These are phyloP conservation scores for Teunomyces pallodes DNA, from an alignment of 805 yeast genomes.

Conservation along the genomic window DNA sequence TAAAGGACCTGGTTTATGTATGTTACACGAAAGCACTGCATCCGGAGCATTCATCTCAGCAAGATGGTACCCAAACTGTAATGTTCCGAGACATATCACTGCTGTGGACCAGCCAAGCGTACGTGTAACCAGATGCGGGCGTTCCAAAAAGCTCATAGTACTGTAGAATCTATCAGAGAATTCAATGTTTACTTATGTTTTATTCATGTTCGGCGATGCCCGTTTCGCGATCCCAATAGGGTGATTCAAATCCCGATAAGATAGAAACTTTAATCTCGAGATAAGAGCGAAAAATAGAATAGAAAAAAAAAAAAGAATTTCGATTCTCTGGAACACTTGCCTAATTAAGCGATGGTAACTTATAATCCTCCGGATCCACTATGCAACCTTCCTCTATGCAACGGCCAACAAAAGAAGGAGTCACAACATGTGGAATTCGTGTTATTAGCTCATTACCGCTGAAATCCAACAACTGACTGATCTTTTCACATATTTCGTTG, in stretches of 20 bases:
- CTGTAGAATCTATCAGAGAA: not conserved
- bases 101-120: conserved; percentile 35
- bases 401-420: conserved; percentile 28
- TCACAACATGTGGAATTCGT: conserved; percentile 35
- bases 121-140: conserved; percentile 25
- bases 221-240: not conserved
- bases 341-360: conserved; percentile 7
- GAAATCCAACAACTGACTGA: conserved; percentile 12
- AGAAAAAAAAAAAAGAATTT: not conserved
- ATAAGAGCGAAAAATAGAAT: not conserved
- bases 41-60: conserved; percentile 38
- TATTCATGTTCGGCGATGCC: not conserved
- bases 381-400: conserved; percentile 22
- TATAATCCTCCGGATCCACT: conserved; percentile 31
- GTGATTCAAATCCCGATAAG: not conserved
- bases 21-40: conserved; percentile 25
- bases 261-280: not conserved
- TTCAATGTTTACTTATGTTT: not conserved
- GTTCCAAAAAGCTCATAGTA: conserved; percentile 7
- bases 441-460: conserved; percentile 9
- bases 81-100: conserved; percentile 32
- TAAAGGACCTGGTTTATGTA: conserved; percentile 17
- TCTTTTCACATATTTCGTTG: conserved; percentile 12
- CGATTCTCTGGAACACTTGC: not conserved
- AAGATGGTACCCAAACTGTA: conserved; percentile 40